Base-by-base conservation (phyloP, 192 early-diverging fungal species). In the Mortierella antarctica region DNA sequence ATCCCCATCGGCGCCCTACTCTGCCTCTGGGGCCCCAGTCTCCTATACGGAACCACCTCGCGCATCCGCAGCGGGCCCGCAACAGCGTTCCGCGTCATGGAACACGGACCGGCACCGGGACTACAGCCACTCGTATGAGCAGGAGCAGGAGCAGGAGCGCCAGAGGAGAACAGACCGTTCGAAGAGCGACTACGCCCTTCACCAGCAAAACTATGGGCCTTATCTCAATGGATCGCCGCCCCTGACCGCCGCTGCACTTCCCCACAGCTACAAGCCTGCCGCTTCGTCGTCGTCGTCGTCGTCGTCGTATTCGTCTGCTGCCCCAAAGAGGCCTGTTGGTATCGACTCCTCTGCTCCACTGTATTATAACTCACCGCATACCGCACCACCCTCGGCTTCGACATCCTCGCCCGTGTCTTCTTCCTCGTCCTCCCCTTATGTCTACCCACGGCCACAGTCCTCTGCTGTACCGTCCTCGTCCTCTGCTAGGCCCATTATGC, bases 171-270 rank as follows among this genome's bases (percentile, higher is more conserved):
- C 60, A 52, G 77, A 80, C 42, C 77, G 70, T 17, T 70, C 77
- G 2, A 80, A 72, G 60, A 80, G 77, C 46, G 70, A 80, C n/a
- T 72, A 72, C 64, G 77, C 77, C 15, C 77, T 80, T 7, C 77
- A 80, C 46, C 77, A 80, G 47, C 77, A 71, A 41, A 80, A 80
- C 48, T 80, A 80, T 68, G 70, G 77, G 4, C 70, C 77, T 23
- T 80, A 62, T 41, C 39, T 65, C 17, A 31, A 31, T 31, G 39
- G 40, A 4, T 50, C 74, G 5, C 74, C 74, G 47, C 65, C 74
- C n/a, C 51, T 65, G 18, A 62, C 50, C 58, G 9, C 64, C 12
- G 57, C 73, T 23, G 7, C 40, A 11, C 65, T 63, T 9, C 66
- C 59, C 44, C 61, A 59, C 39, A 14, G 44, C 20, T 21, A 47